Base-by-base conservation (phyloP, 768 basidiomycete genomes). In the Scleroderma bovista region DNA sequence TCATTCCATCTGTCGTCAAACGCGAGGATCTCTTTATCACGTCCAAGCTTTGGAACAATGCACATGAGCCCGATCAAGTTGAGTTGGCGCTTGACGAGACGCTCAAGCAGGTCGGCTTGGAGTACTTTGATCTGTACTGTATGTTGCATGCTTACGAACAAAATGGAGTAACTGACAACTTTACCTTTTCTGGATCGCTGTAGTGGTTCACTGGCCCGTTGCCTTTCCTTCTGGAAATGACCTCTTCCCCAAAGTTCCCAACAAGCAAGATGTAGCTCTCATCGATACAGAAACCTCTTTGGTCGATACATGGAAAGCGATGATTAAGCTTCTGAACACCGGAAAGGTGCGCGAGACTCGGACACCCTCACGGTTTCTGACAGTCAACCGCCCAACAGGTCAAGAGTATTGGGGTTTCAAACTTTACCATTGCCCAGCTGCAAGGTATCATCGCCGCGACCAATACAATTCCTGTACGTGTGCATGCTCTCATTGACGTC, bases 51-150 rank as follows among this genome's bases (percentile, higher is more conserved):
- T 93, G 90, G 90, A 91, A 91, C 68, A 74, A 75, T 42, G 72
- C 78, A 10, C 88, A 89, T 61, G 76, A 74, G 51, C 81, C 86
- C 5, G 74, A 77, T 8, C 64, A 75, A 45, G 88, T 86, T 24
- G 85, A 84, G 72, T 79, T 77, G 44, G 85, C 83, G 57, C 81
- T 93, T 42, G 81, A 93, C 46, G 80, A 82, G 68, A 88, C 88
- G 15, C 75, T 94, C 17, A 60, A 66, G 48, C 83, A 87, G 61
- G 79, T 93, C 37, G 85, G 84, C 9, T 64, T 81, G 17, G 75
- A 82, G 39, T 94, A 92, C 61, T 72, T 94, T 36, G 92, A 93
- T 63, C 73, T 92, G 19, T 93, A 91, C 62, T 74, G 86, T 83
- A 61, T 51, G 80, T 74, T 11, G 45, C 26, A 19, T 33, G 10